These are phyloP conservation scores for Arctium lappa DNA, from an alignment of 129 eudicot genomes.

Conservation along the genomic window DNA sequence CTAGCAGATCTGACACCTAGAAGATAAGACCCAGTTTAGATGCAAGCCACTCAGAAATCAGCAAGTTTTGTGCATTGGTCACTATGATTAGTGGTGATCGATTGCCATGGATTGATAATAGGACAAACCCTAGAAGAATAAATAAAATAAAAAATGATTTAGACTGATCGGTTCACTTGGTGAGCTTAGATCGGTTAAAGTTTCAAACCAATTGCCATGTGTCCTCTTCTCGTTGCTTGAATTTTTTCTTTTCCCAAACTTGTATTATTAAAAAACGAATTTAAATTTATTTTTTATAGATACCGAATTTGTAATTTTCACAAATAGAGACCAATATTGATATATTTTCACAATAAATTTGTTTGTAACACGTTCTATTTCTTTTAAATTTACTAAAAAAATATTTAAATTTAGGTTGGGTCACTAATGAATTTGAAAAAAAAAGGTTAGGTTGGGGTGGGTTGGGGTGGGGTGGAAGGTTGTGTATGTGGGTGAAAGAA, in stretches of 20 bases:
- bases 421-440: not conserved
- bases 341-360: too few relatives aligned
- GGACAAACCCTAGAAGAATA: not conserved
- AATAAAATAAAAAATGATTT: not conserved
- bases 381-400: too few relatives aligned
- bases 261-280: too few relatives aligned
- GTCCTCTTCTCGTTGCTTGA: too few relatives aligned
- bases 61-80: not conserved
- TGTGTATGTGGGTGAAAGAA: not conserved
- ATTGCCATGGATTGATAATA: not conserved
- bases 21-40: conserved; percentile 2
- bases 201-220: too few relatives aligned
- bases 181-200: not conserved
- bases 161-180: not conserved
- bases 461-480: not conserved
- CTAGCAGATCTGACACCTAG: conserved; percentile 87
- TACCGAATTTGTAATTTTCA: too few relatives aligned
- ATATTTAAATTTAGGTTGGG: not conserved
- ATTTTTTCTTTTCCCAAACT: too few relatives aligned
- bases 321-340: too few relatives aligned
- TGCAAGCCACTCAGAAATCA: not conserved
- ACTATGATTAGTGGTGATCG: not conserved
- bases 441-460: too few relatives aligned
- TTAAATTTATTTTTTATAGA: too few relatives aligned
- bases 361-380: too few relatives aligned